Evolutionary conservation across 148 eudicot species (phyloP), one percentile per base, ranked within the genome.

Genomic region (Cornus controversa): DNA sequence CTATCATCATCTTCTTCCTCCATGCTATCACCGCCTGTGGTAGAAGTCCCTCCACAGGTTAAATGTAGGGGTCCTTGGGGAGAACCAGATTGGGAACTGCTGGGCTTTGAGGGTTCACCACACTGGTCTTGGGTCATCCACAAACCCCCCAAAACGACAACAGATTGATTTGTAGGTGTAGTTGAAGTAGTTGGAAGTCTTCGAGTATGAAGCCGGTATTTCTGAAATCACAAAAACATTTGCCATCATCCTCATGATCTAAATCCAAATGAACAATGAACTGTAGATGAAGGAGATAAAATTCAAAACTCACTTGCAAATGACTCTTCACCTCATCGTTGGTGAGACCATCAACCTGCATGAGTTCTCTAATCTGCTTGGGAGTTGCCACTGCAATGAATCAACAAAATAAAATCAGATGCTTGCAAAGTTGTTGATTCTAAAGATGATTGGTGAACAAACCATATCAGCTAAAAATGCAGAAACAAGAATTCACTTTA

Each of bases 291-390:
- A 69, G 66, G 14, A 27, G 13, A 69, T 16, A 9, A 67, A 70
- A 29, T 27, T 13, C 16, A 5, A 77, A 79, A 81, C 90, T 1
- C 71, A 92, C 98, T 72, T 94, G 98, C 68, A 92, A 82, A 88
- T 94, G 98, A 78, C 97, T 92, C 85, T 93, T 93, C 77, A 93
- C 98, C 89, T 93, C 96, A 69, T 93, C 98, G 65, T 93, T 93
- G 2, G 98, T 92, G 65, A 94, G 93, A 63, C 98, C 97, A 73
- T 94, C 97, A 4, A 94, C 97, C 79, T 85, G 85, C 94, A 94
- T 94, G 36, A 87, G 90, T 80, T 94, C 98, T 78, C 94, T 88
- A 66, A 94, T 94, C 87, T 92, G 97, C 88, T 94, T 94, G 23
- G 98, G 98, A 71, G 98, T 94, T 40, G 97, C 98, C 57, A 78